These are phyloP conservation scores for Graphilbum ipis-grandicollis DNA, from an alignment of 2,329 filamentous ascomycete species.

Conservation along the genomic window DNA sequence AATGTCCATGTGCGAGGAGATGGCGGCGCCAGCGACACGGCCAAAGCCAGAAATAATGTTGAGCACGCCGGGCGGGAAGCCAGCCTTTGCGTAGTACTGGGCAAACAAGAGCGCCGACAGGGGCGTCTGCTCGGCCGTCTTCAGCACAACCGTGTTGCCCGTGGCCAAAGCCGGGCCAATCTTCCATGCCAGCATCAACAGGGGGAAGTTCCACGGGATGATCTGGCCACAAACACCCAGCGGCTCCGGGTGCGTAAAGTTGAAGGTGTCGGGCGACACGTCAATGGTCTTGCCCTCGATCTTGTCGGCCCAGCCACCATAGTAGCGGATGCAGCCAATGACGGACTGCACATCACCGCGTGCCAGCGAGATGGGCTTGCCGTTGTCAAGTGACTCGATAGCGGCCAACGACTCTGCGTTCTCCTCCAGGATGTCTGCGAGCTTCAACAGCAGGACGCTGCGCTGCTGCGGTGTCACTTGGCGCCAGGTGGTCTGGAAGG, in stretches of 20 bases:
- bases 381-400: constrained; percentile 78
- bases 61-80: constrained; percentile 61
- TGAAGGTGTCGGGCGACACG: constrained; percentile 59
- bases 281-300: constrained; percentile 76
- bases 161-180: constrained; percentile 55
- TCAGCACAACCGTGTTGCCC: constrained; percentile 56
- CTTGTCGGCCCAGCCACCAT: constrained; percentile 86
- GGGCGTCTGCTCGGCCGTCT: constrained; percentile 63
- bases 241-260: constrained; percentile 69
- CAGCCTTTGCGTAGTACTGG: constrained; percentile 53
- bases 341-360: constrained; percentile 56
- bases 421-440: constrained; percentile 67
- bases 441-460: constrained; percentile 51
- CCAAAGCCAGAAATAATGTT: constrained; percentile 68
- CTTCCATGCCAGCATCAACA: constrained; percentile 75
- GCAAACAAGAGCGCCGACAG: constrained; percentile 50
- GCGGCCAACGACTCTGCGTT: constrained; percentile 60
- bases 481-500: constrained; percentile 60
- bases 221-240: constrained; percentile 73
- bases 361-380: constrained; percentile 62
- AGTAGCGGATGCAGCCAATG: constrained; percentile 62
- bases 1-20: constrained; percentile 60
- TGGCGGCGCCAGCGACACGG: constrained; percentile 59
- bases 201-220: constrained; percentile 78
- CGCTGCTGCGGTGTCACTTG: constrained; percentile 53